phyloP scores from a whole-genome alignment of 805 yeast genomes.

The Kregervanrija fluxuum region DNA sequence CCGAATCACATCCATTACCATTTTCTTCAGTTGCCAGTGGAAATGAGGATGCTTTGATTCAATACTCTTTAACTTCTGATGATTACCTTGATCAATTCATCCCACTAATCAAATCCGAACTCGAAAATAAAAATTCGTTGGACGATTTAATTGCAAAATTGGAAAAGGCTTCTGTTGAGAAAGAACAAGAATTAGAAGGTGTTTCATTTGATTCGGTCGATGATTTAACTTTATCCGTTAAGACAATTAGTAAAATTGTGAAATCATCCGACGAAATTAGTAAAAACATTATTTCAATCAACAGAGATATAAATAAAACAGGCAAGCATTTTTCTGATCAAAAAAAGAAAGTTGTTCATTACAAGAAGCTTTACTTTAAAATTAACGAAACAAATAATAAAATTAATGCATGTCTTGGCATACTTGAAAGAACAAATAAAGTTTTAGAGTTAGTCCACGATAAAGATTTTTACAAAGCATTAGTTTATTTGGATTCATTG shows the following conservation, averaged over 20 bases:
- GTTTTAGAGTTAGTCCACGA: slow-evolving; percentile 74
- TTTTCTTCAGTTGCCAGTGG: too few relatives aligned
- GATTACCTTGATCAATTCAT: slow-evolving; percentile 76
- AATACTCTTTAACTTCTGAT: slow-evolving; percentile 43
- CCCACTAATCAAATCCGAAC: slow-evolving; percentile 62
- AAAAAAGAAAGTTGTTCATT: slow-evolving; percentile 51
- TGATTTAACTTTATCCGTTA: slow-evolving; percentile 50
- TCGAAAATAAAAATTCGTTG: slow-evolving; percentile 43
- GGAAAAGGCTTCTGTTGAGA: slow-evolving; percentile 48
- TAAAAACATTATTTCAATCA: slow-evolving; percentile 48
- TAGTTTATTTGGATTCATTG: slow-evolving; percentile 73
- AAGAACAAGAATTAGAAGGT: slow-evolving; percentile 56
- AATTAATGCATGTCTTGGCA: slow-evolving; percentile 67
- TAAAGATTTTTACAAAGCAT: slow-evolving; percentile 75
- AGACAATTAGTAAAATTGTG: slow-evolving; percentile 56
- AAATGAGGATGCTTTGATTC: slow-evolving; percentile 18
- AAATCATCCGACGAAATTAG: slow-evolving; percentile 48
- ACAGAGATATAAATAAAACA: slow-evolving; percentile 50
- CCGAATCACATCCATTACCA: too few relatives aligned
- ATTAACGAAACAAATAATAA: slow-evolving; percentile 66
- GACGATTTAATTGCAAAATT: slow-evolving; percentile 49
- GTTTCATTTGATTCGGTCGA: slow-evolving; percentile 56
- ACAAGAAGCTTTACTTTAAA: slow-evolving; percentile 57
- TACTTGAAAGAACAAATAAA: slow-evolving; percentile 78
- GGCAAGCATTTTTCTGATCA: slow-evolving; percentile 58